Percentiles rank a stretch among this genome's conserved stretches.
Evolutionary conservation across 164 flowering plant species (phyloP).

Genomic region (Malania oleifera): DNA sequence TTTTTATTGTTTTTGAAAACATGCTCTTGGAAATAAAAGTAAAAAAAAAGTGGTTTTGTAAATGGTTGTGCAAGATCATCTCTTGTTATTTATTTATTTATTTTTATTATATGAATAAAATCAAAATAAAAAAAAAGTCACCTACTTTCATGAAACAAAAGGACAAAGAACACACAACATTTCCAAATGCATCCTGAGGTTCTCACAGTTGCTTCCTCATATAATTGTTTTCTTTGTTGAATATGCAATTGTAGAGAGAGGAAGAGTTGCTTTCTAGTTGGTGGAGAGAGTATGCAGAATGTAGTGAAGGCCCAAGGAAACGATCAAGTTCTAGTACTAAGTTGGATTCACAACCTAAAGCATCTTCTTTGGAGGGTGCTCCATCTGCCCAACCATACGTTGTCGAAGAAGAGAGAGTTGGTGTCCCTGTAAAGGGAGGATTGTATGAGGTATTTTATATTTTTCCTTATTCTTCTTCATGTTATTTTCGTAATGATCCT

Average conservation of each 20-base stretch:
- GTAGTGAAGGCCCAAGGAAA: conserved; percentile 86
- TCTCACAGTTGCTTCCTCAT: no score
- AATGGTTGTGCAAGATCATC: no score
- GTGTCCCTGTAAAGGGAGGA: conserved; percentile 98
- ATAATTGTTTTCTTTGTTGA: conserved; percentile 2
- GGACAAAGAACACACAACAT: no score
- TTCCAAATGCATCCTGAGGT: no score
- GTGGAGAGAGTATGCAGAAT: conserved; percentile 98
- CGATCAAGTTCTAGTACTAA: conserved; percentile 24
- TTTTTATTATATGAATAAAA: no score
- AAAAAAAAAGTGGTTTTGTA: no score
- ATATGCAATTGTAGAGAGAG: conserved; percentile 52
- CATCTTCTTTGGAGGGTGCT: conserved; percentile 27
- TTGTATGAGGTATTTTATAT: conserved; percentile 69
- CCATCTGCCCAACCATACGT: conserved; percentile 29
- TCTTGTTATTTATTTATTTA: no score
- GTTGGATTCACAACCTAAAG: conserved; percentile 18
- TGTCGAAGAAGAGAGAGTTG: conserved; percentile 90
- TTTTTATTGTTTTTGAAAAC: no score
- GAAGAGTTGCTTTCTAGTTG: conserved; percentile 86
- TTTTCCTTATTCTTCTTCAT: not conserved
- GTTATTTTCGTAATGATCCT: not conserved
- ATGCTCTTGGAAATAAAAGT: no score
- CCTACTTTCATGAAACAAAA: no score
- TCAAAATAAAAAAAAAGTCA: no score